phyloP scores from a whole-genome alignment of 1,284 basidiomycete genomes.

The Boletus austroedulis region DNA sequence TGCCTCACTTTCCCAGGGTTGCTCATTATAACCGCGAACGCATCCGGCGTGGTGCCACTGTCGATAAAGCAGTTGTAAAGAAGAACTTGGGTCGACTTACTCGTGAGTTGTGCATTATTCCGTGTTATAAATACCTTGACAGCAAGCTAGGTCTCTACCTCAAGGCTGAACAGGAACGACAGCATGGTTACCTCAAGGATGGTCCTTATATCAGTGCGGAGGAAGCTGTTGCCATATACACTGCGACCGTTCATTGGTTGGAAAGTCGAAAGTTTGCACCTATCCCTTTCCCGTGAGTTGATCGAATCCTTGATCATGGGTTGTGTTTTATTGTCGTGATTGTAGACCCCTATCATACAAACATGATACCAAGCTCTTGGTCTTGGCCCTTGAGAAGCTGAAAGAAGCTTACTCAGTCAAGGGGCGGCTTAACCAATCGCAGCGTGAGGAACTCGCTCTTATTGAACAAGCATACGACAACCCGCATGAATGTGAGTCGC shows the following conservation, averaged over 20 bases:
- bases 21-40: conserved; percentile 94
- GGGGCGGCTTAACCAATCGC: conserved; percentile 91
- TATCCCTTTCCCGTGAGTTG: conserved; percentile 89
- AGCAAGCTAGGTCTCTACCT: conserved; percentile 71
- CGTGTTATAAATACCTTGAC: conserved; percentile 8
- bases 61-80: conserved; percentile 98
- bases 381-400: conserved; percentile 91
- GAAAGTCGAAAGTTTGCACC: conserved; percentile 96
- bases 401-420: conserved; percentile 99
- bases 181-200: conserved; percentile 96
- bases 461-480: conserved; percentile 98
- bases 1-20: conserved; percentile 46
- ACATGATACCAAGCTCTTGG: conserved; percentile 94
- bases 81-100: conserved; percentile 92
- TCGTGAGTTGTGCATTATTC: conserved; percentile 44
- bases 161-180: conserved; percentile 96
- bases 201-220: conserved; percentile 96
- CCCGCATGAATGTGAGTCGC: conserved; percentile 75
- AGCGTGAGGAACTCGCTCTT: conserved; percentile 92
- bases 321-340: conserved; percentile 7
- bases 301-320: neutral
- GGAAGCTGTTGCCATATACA: conserved; percentile 96
- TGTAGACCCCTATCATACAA: conserved; percentile 91
- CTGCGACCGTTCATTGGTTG: conserved; percentile 95
- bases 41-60: conserved; percentile 94